Evolutionary conservation across 2,329 filamentous ascomycete species (phyloP).

Genomic region (Hypocreales sp.): DNA sequence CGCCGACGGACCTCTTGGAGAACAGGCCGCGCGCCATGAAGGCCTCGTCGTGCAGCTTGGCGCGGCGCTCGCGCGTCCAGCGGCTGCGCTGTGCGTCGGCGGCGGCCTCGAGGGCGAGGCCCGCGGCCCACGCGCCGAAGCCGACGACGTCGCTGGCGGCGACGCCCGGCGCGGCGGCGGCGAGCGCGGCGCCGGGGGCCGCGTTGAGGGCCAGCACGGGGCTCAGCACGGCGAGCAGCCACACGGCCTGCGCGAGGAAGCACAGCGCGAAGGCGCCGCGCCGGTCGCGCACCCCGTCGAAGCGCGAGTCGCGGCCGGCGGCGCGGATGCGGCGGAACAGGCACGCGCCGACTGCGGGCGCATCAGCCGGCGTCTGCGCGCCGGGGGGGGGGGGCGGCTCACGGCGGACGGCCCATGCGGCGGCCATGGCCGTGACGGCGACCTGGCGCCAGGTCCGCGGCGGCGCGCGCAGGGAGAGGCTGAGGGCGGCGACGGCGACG

Average conservation of each 20-base stretch:
- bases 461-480: constrained; percentile 43
- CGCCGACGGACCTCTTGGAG: constrained; percentile 28
- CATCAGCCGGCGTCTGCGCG: too few species aligned
- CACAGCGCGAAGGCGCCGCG: constrained; percentile 19
- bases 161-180: constrained; percentile 26
- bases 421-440: constrained; percentile 20
- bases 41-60: constrained; percentile 50
- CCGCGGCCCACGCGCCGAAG: constrained; percentile 39
- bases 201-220: constrained; percentile 50
- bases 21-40: constrained; percentile 51
- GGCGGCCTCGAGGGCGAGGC: constrained; percentile 42
- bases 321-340: constrained; percentile 45
- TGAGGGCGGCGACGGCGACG: constrained; percentile 46
- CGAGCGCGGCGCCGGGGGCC: constrained; percentile 37
- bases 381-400: constrained; percentile 15
- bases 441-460: constrained; percentile 47
- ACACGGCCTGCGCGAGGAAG: constrained; percentile 43
- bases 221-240: constrained; percentile 52
- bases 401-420: constrained; percentile 46
- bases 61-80: constrained; percentile 45
- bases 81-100: constrained; percentile 49
- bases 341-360: constrained; percentile 45
- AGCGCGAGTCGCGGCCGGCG: constrained; percentile 40
- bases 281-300: constrained; percentile 23
- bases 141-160: constrained; percentile 39